phyloP scores from a whole-genome alignment of 2,329 filamentous ascomycete genomes.

The Microascus cirrosus region DNA sequence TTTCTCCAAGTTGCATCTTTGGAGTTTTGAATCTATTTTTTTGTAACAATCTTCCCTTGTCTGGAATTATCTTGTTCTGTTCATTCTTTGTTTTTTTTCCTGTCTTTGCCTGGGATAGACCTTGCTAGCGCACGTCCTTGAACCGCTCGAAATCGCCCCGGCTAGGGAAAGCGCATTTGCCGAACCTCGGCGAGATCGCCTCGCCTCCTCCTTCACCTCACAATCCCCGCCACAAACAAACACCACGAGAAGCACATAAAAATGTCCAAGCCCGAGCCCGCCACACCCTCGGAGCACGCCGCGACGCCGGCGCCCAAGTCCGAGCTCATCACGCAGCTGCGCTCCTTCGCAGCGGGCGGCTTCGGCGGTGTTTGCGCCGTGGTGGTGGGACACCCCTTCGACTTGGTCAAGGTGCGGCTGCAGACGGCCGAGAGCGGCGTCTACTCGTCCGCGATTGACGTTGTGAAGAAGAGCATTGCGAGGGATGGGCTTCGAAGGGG shows the following conservation, averaged over 20 bases:
- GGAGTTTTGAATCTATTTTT: too few relatives aligned
- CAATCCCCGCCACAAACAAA: background rate
- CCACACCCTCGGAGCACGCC: background rate
- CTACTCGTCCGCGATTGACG: conserved; percentile 83
- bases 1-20: background rate
- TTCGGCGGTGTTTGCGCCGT: conserved; percentile 93
- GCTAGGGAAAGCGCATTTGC: background rate
- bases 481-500: conserved; percentile 72
- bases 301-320: conserved; percentile 10
- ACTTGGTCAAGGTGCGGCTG: conserved; percentile 92
- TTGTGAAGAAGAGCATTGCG: conserved; percentile 79
- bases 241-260: background rate
- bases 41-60: too few relatives aligned
- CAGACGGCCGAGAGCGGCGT: conserved; percentile 93
- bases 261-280: background rate
- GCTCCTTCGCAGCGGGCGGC: conserved; percentile 79
- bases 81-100: background rate
- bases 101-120: too few relatives aligned
- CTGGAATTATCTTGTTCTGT: background rate
- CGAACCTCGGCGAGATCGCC: background rate
- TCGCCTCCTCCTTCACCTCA: background rate
- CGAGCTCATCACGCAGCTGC: conserved; percentile 42
- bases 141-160: background rate
- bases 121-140: too few relatives aligned
- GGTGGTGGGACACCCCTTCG: conserved; percentile 90